phyloP scores from a whole-genome alignment of 139 green algal species.

The Ostreobium quekettii region DNA sequence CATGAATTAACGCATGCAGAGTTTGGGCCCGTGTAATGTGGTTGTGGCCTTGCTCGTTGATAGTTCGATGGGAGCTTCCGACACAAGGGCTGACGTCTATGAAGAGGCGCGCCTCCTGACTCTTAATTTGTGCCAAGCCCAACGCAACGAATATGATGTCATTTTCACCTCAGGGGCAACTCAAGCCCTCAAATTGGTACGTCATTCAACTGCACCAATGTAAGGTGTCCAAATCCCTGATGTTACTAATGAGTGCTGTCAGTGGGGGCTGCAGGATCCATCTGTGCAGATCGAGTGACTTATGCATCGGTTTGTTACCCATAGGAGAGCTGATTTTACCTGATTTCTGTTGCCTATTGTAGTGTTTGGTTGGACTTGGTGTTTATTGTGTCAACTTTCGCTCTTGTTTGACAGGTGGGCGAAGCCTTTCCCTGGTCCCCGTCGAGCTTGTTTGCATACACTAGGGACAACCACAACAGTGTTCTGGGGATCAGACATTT shows the following conservation, averaged over 20 bases:
- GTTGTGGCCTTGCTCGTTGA: too few species aligned
- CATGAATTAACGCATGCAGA: too few species aligned
- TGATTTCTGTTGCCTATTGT: background rate
- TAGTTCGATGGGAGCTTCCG: too few species aligned
- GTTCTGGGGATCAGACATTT: constrained; percentile 70
- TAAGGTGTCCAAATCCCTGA: background rate
- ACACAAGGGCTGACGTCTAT: too few species aligned
- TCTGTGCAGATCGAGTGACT: background rate
- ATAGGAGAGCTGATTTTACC: too few species aligned
- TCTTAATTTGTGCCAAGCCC: too few species aligned
- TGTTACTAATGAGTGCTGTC: background rate
- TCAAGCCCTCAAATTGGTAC: constrained; percentile 58
- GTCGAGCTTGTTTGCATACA: constrained; percentile 42
- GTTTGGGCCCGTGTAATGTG: too few species aligned
- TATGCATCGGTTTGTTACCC: background rate
- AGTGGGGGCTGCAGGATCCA: background rate
- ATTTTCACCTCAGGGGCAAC: constrained; percentile 62
- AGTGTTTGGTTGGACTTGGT: background rate
- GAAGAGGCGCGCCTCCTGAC: too few species aligned
- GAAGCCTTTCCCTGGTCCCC: constrained; percentile 69
- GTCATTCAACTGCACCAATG: background rate
- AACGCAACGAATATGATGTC: constrained; percentile 19
- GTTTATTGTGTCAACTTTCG: background rate
- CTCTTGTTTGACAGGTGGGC: constrained; percentile 34
- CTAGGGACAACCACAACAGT: constrained; percentile 67